Evolutionary conservation across 768 basidiomycete genomes (phyloP).

Genomic region (Hirschioporus abietinus): DNA sequence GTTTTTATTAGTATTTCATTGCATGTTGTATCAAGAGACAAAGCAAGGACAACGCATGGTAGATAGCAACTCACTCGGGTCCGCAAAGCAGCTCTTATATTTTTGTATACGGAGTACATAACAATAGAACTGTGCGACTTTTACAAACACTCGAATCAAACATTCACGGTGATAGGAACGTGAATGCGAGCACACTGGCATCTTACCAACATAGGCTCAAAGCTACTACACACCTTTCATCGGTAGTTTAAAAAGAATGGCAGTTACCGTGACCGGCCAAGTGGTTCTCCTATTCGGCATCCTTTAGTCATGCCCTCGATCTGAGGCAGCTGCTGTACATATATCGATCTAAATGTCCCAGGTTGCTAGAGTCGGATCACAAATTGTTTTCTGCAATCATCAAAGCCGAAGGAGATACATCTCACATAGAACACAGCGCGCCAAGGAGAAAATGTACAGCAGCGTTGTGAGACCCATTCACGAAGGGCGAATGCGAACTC

Average conservation of each 20-base stretch:
- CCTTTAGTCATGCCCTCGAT: neutral
- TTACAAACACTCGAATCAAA: neutral
- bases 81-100: neutral
- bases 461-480: no score
- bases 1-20: neutral
- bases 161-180: no score
- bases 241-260: neutral
- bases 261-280: neutral
- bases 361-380: no score
- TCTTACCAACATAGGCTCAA: neutral
- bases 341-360: neutral
- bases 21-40: neutral
- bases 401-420: no score
- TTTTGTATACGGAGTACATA: neutral
- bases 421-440: no score
- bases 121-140: neutral
- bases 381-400: no score
- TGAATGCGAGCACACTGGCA: no score
- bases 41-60: neutral
- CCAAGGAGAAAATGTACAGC: no score
- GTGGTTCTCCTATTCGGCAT: neutral
- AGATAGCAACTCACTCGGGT: neutral
- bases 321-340: neutral
- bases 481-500: no score
- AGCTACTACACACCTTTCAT: neutral